Percentiles rank a stretch among this genome's conserved stretches.
These are phyloP conservation scores for Trypanosoma vivax DNA, from an alignment of 208 protist species.

Conservation along the genomic window DNA sequence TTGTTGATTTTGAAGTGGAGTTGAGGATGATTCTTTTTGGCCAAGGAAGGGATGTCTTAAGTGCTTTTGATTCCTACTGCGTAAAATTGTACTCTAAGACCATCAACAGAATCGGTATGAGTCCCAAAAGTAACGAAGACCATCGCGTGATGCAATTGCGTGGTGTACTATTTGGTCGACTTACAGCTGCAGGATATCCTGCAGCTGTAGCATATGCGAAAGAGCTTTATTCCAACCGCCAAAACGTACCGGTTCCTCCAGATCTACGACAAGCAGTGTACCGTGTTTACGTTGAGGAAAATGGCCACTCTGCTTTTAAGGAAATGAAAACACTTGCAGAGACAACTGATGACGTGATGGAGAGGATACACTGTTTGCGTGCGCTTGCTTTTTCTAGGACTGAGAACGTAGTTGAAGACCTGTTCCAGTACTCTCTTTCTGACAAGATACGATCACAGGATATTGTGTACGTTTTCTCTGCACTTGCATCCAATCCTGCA, in stretches of 20 bases:
- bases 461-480: slow-evolving; percentile 35
- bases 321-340: slow-evolving; percentile 44
- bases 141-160: slow-evolving; percentile 39
- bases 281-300: slow-evolving; percentile 28
- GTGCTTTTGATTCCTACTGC: slow-evolving; percentile 44
- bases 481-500: slow-evolving; percentile 26
- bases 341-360: slow-evolving; percentile 32
- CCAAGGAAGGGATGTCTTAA: slow-evolving; percentile 24
- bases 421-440: slow-evolving; percentile 64
- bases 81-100: slow-evolving; percentile 38
- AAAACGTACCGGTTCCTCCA: slow-evolving; percentile 29
- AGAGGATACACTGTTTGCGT: slow-evolving; percentile 43
- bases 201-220: slow-evolving; percentile 25
- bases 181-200: slow-evolving; percentile 28
- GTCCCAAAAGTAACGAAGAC: slow-evolving; percentile 14
- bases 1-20: slow-evolving; percentile 37
- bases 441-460: slow-evolving; percentile 62
- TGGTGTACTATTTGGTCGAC: slow-evolving; percentile 34
- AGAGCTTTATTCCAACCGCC: slow-evolving; percentile 33
- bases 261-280: slow-evolving; percentile 45
- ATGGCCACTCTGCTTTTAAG: slow-evolving; percentile 29
- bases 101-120: slow-evolving; percentile 29
- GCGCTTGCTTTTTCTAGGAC: slow-evolving; percentile 33
- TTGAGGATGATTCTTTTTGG: slow-evolving; percentile 36
- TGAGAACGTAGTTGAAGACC: slow-evolving; percentile 23